Percentiles rank a stretch among this genome's conserved stretches.
These are phyloP conservation scores for Cytauxzoon felis DNA, from an alignment of 169 alveolate species.

Conservation along the genomic window DNA sequence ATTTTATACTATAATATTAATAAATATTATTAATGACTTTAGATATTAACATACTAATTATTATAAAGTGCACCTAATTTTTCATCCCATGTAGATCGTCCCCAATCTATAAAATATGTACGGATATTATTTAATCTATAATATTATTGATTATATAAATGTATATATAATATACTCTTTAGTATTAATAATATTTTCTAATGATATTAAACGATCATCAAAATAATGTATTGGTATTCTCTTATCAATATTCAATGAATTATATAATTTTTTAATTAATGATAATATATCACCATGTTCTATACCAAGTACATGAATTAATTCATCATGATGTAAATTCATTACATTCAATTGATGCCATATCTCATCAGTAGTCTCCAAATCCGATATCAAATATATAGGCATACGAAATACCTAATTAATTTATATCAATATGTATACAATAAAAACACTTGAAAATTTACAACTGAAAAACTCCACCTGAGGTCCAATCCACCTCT, in stretches of 20 bases:
- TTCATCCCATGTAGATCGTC: conserved; percentile 61
- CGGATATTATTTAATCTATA: conserved; percentile 27
- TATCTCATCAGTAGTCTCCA: not conserved
- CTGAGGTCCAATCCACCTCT: too few relatives aligned
- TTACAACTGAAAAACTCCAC: too few relatives aligned
- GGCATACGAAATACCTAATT: conserved; percentile 31
- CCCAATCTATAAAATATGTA: conserved; percentile 74
- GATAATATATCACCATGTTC: conserved; percentile 2
- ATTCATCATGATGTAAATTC: not conserved
- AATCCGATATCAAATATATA: conserved; percentile 30
- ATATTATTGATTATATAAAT: not conserved
- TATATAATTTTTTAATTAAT: not conserved
- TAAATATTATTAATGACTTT: not conserved
- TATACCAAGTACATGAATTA: conserved; percentile 15
- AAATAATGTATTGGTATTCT: conserved; percentile 50
- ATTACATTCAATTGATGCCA: conserved; percentile 11
- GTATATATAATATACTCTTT: conserved; percentile 47
- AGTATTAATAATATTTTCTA: conserved; percentile 17
- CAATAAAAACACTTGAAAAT: too few relatives aligned
- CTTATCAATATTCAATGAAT: conserved; percentile 10
- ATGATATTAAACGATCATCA: conserved; percentile 21
- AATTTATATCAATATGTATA: too few relatives aligned
- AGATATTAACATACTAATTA: conserved; percentile 35
- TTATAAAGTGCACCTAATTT: conserved; percentile 60
- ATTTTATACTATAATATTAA: conserved; percentile 43